Conservation (phyloP, 768 basidiomycete genomes). For the Trametes cinnabarina region DNA sequence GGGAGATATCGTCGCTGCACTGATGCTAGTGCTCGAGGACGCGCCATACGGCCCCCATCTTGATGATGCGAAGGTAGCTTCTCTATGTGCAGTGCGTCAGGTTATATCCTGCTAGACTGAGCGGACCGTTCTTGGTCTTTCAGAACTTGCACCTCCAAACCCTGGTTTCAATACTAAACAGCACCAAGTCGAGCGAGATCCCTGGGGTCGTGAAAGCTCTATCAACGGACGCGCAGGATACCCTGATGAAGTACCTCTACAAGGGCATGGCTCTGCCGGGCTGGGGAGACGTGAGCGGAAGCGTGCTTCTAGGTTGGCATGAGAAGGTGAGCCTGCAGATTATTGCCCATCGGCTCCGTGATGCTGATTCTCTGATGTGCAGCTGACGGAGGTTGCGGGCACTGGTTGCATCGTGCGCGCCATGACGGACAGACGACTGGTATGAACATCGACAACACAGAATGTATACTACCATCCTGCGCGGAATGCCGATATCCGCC, state of each 20-base stretch:
- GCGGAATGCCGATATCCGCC: not conserved
- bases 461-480: constrained; percentile 19
- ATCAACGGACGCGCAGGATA: constrained; percentile 76
- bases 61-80: constrained; percentile 84
- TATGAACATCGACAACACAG: constrained; percentile 36
- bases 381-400: constrained; percentile 93
- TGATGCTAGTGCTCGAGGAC: constrained; percentile 67
- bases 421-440: constrained; percentile 64
- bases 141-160: constrained; percentile 79
- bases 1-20: constrained; percentile 72
- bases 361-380: not conserved
- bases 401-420: constrained; percentile 92
- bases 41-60: constrained; percentile 87
- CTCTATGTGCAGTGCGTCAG: not conserved
- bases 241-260: constrained; percentile 97
- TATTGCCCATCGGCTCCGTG: not conserved
- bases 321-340: constrained; percentile 69
- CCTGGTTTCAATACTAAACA: constrained; percentile 87
- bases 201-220: constrained; percentile 69
- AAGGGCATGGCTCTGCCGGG: constrained; percentile 84
- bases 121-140: not conserved
- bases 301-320: constrained; percentile 85
- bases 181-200: constrained; percentile 88
- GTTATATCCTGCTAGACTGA: not conserved
- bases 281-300: constrained; percentile 61